Conservation (phyloP, 768 basidiomycete genomes). For the Exsudoporus frostii region DNA sequence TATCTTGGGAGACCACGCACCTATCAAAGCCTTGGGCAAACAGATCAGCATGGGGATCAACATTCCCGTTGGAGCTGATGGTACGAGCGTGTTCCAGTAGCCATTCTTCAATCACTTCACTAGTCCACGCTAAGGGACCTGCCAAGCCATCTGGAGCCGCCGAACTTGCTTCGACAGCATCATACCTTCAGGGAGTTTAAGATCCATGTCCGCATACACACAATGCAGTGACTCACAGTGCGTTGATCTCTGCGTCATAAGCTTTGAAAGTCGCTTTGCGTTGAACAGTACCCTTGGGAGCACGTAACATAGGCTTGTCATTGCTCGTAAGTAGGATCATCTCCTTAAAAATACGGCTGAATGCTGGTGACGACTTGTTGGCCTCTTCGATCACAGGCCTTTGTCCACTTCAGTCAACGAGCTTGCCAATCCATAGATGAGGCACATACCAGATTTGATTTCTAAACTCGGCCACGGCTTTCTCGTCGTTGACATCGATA, state of each 20-base stretch:
- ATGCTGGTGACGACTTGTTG: slow-evolving; percentile 39
- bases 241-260: slow-evolving; percentile 47
- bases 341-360: slow-evolving; percentile 48
- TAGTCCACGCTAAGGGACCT: slow-evolving; percentile 27
- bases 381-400: slow-evolving; percentile 46
- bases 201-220: neutral
- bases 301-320: slow-evolving; percentile 42
- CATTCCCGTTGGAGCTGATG: slow-evolving; percentile 2
- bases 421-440: neutral
- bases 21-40: slow-evolving; percentile 39
- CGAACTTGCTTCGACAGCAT: slow-evolving; percentile 28
- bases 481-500: slow-evolving; percentile 23
- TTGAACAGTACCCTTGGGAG: slow-evolving; percentile 45
- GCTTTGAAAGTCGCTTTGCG: slow-evolving; percentile 36
- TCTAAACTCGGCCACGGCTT: slow-evolving; percentile 27
- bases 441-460: slow-evolving; percentile 30
- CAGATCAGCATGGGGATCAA: slow-evolving; percentile 22
- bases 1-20: slow-evolving; percentile 12
- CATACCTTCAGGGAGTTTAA: slow-evolving; percentile 24
- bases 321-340: slow-evolving; percentile 47
- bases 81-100: slow-evolving; percentile 23
- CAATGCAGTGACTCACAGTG: slow-evolving; percentile 31
- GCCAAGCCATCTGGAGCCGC: slow-evolving; percentile 16
- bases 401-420: neutral
- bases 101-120: slow-evolving; percentile 23